Base-by-base conservation (phyloP, 805 yeast genomes). In the Kurtzmaniella cleridarum region DNA sequence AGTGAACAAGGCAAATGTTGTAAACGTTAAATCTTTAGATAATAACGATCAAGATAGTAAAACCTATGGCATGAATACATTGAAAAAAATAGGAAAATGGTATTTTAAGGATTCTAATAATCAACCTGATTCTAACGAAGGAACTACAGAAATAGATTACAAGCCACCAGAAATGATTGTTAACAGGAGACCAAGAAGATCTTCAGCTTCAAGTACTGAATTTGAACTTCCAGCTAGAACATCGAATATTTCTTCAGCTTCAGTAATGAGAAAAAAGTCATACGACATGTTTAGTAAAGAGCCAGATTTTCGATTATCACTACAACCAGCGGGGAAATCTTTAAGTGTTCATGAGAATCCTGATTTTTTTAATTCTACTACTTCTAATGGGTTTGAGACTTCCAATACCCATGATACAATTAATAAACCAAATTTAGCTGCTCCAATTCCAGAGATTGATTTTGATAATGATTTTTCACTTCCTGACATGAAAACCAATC, bases 81-180 rank as follows among this genome's bases (percentile, higher is more conserved):
- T 81, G 34, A 73, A 69, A 41, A 83, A 78, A 49, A 56, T 84
- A 6, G 85, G 84, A 1, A 79, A 75, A 44, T 81, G 91, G 87
- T 84, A 84, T 48, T 71, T 69, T 38, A 77, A 70, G 27, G 73
- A 73, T 40, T 74, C 66, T 16, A 54, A 48, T 16, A 20, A 38
- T 20, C 24, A 5, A 20, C 5, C 5, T 20, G 24, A 20, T 5
- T 20, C 12, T 40, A 30, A 38, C 44, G 48, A 6, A 16, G 34
- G 10, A 15, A 29, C 30, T 27, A 36, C n/a, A 30, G 39, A 10
- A 35, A 32, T 15, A 6, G 36, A 23, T 13, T 69, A 72, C 41
- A 61, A 56, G 5, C 75, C 81, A 0, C 86, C 86, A 0, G 85
- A 80, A 51, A 81, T 81, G 87, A 81, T 81, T n/a, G 66, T 75